Evolutionary conservation across 1,139 yeast species (phyloP).

Genomic region (Nadsonia commutata): DNA sequence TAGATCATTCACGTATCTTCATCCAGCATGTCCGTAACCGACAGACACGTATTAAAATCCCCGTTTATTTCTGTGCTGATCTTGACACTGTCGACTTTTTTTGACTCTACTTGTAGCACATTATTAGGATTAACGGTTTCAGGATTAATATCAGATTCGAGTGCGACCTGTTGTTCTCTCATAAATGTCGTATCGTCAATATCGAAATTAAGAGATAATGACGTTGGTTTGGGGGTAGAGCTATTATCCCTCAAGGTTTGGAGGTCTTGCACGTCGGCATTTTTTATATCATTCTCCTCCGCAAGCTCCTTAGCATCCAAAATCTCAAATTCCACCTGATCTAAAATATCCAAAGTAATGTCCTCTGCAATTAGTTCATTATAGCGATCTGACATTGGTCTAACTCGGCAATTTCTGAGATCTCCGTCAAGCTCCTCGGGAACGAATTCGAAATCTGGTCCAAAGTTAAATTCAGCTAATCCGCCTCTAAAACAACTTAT

Average conservation of each 20-base stretch:
- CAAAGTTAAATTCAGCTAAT: constrained; percentile 50
- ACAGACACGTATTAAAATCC: too few relatives aligned
- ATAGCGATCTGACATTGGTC: constrained; percentile 46
- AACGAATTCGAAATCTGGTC: constrained; percentile 37
- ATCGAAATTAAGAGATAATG: not conserved
- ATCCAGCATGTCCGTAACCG: too few relatives aligned
- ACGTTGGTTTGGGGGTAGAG: not conserved
- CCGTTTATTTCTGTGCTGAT: too few relatives aligned
- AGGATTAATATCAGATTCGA: too few relatives aligned
- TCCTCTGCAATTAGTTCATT: constrained; percentile 67
- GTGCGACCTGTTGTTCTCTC: too few relatives aligned
- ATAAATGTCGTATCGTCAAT: too few relatives aligned
- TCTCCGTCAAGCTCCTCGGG: constrained; percentile 22
- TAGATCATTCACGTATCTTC: too few relatives aligned
- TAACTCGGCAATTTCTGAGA: constrained; percentile 21
- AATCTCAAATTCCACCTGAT: constrained; percentile 64
- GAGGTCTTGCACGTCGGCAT: not conserved
- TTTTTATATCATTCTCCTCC: not conserved
- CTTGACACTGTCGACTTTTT: too few relatives aligned
- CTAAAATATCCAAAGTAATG: constrained; percentile 66
- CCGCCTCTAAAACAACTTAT: constrained; percentile 76
- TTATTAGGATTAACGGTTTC: too few relatives aligned
- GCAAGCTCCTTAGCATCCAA: constrained; percentile 23
- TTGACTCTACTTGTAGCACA: too few relatives aligned
- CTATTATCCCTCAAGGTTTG: not conserved